Evolutionary conservation across 164 flowering plant genomes (phyloP).

Genomic region (Umbilicus rupestris): DNA sequence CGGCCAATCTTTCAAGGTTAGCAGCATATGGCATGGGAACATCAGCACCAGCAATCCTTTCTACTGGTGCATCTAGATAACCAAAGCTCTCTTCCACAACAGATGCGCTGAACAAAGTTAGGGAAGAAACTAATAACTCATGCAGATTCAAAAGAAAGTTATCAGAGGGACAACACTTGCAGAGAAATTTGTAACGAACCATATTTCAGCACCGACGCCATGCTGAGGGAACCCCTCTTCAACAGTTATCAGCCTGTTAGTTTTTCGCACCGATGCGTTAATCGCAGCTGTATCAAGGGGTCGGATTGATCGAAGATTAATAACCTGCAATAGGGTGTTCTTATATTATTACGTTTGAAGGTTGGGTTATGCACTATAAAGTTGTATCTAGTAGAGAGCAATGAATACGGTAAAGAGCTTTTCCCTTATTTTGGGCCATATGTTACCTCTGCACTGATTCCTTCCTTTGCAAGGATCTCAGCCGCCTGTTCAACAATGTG

Average conservation of each 20-base stretch:
- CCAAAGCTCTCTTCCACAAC: slow-evolving; percentile 86
- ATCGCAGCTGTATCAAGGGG: slow-evolving; percentile 88
- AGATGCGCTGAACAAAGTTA: slow-evolving; percentile 48
- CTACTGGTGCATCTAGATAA: slow-evolving; percentile 91
- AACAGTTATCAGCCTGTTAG: slow-evolving; percentile 80
- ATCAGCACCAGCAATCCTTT: slow-evolving; percentile 84
- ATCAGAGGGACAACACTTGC: background rate
- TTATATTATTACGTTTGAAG: background rate
- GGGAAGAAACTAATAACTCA: background rate
- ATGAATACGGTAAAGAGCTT: background rate
- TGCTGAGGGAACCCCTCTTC: slow-evolving; percentile 99
- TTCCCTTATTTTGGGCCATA: background rate
- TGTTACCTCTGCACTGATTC: slow-evolving; percentile 88
- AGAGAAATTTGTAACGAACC: slow-evolving; percentile 31
- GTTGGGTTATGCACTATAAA: background rate
- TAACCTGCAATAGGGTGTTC: slow-evolving; percentile 43
- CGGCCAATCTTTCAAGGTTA: slow-evolving; percentile 80
- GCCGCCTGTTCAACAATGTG: slow-evolving; percentile 59
- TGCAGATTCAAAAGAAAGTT: background rate
- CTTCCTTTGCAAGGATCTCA: slow-evolving; percentile 82
- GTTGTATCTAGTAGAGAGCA: background rate
- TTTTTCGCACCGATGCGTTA: slow-evolving; percentile 84
- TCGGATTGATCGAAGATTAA: slow-evolving; percentile 83
- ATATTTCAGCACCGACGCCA: slow-evolving; percentile 96
- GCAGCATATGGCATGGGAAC: slow-evolving; percentile 97